Evolutionary conservation across 805 yeast genomes (phyloP), one percentile per base, ranked within the genome.

Genomic region (Spathaspora arborariae): DNA sequence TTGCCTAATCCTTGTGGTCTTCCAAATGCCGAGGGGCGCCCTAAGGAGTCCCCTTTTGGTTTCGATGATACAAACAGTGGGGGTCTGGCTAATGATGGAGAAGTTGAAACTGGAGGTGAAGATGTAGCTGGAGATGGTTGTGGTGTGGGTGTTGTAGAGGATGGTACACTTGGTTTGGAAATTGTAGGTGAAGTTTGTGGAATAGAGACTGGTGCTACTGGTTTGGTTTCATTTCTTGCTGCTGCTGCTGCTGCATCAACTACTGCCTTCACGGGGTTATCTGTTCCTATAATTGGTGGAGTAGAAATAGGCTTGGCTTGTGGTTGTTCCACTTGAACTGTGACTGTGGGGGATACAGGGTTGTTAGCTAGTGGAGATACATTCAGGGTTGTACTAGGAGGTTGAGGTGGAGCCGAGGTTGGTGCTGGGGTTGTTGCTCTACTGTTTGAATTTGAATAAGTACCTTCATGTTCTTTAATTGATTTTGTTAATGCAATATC

Each of bases 401-500:
- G 45, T 20, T 34, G 22, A 8, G 35, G 35, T 22, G 45, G 21
- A 16, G 45, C 20, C 24, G 35, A 38, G 27, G 47, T 7, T 18
- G 62, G 51, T 3, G 47, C 57, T 3, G 65, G 64, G 0, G 64
- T 59, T 10, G 58, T 45, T 35, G 54, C 51, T 42, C 58, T 44
- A 44, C 62, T 56, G 11, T 54, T 52, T n/a, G 62, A 57, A 3
- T 63, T 48, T 1, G 56, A 47, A 20, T 49, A 26, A 11, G 24
- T 41, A 10, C 67, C 67, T 49, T 70, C 72, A 40, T 60, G 67
- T 53, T 72, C 75, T 48, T 66, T 68, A 44, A 91, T 84, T 0
- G 91, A 87, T 41, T 88, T 88, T 55, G 87, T 84, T 56, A 87
- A 79, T 1, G 94, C 94, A 36, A 87, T 86, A 5, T 87, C 88